Evolutionary conservation across 345 rosid species (phyloP).

Genomic region (Pseudoturritis turrita): DNA sequence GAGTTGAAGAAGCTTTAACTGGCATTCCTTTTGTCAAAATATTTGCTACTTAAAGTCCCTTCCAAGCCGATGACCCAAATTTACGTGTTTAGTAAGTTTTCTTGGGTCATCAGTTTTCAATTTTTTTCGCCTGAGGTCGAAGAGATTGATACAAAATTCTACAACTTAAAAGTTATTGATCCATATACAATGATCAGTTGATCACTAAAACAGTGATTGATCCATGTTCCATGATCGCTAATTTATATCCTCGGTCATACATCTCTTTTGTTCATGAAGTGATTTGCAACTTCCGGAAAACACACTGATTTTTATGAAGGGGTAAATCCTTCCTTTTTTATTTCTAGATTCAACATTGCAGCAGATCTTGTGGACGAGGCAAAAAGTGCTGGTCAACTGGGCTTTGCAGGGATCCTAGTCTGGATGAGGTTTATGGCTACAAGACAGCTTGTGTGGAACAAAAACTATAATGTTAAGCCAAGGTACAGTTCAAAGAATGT

Average conservation of each 20-base stretch:
- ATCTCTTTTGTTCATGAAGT: constrained; percentile 11
- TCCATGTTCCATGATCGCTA: neutral
- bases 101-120: neutral
- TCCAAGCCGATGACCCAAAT: neutral
- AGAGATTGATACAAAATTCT: neutral
- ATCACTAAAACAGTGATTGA: neutral
- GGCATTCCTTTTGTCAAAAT: neutral
- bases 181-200: neutral
- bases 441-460: constrained; percentile 98
- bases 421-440: constrained; percentile 99
- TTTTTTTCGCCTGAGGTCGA: neutral
- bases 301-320: neutral
- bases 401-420: constrained; percentile 86
- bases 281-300: neutral
- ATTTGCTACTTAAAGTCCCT: neutral
- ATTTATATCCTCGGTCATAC: neutral
- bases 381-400: constrained; percentile 68
- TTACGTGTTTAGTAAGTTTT: neutral
- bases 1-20: constrained; percentile 1
- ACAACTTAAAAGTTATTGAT: neutral
- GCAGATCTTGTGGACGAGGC: constrained; percentile 84
- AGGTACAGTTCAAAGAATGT: constrained; percentile 47
- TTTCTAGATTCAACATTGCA: constrained; percentile 83
- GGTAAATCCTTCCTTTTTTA: neutral
- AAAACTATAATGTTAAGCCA: constrained; percentile 98